A percentile compares a stretch with the other conserved stretches of the same genome.
These are phyloP conservation scores for Syzygium grande DNA, from an alignment of 345 rosid species.

Conservation along the genomic window DNA sequence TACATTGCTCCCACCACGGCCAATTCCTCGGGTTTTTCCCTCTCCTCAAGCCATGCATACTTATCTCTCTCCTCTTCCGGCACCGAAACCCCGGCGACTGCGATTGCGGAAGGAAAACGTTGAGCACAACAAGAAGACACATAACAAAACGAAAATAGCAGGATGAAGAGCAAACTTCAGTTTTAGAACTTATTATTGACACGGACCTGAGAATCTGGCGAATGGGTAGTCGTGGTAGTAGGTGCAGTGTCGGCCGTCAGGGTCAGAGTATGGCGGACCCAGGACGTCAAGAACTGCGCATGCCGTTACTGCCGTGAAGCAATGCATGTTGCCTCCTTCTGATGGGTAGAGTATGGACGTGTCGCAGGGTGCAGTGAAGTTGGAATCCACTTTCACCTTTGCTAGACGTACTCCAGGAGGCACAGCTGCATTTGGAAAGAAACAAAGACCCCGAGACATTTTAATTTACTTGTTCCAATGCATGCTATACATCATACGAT, in stretches of 20 bases:
- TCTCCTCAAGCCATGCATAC: constrained; percentile 71
- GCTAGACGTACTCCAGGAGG: constrained; percentile 52
- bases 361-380: constrained; percentile 67
- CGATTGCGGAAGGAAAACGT: not conserved
- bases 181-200: not conserved
- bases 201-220: constrained; percentile 37
- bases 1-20: constrained; percentile 40
- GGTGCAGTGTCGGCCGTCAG: constrained; percentile 75
- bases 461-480: not conserved
- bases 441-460: not conserved
- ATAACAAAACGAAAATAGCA: not conserved
- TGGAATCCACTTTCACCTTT: constrained; percentile 58
- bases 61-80: constrained; percentile 46
- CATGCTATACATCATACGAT: not conserved
- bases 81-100: constrained; percentile 34
- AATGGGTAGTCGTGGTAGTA: constrained; percentile 60
- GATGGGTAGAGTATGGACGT: constrained; percentile 79
- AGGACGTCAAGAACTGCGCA: constrained; percentile 92
- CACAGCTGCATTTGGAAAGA: constrained; percentile 19
- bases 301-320: constrained; percentile 76
- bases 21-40: constrained; percentile 48
- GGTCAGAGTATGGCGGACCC: constrained; percentile 78
- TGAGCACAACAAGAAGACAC: not conserved
- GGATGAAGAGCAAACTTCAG: not conserved
- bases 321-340: constrained; percentile 95